phyloP scores from a whole-genome alignment of 2,329 filamentous ascomycete genomes.

The Phyllosticta citrichinensis region DNA sequence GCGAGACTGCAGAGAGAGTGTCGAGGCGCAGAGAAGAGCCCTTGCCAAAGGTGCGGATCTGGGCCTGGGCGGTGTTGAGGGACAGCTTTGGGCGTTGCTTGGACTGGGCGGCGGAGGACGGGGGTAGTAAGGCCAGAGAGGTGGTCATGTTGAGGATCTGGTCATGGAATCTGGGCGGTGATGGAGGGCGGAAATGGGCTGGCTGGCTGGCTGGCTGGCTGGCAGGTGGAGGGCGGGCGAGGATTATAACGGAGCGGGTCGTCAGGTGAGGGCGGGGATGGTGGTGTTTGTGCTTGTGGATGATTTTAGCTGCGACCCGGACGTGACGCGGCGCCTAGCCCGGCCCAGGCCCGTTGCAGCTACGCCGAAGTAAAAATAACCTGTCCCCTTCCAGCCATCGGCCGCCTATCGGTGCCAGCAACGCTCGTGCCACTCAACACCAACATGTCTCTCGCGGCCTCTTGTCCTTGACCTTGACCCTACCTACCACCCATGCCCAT shows the following conservation, averaged over 20 bases:
- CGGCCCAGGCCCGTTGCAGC: not conserved
- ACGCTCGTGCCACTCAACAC: not conserved
- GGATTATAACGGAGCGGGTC: slow-evolving; percentile 3
- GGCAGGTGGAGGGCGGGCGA: not conserved
- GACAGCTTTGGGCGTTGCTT: slow-evolving; percentile 48
- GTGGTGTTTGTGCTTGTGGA: not conserved
- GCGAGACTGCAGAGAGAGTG: slow-evolving; percentile 46
- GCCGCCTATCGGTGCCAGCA: not conserved
- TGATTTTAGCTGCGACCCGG: not conserved
- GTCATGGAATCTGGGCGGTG: slow-evolving; percentile 16
- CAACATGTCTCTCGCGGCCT: not conserved
- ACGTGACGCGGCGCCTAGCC: not conserved
- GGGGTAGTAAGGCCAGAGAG: slow-evolving; percentile 35
- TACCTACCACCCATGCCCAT: too few species aligned
- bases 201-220: too few species aligned
- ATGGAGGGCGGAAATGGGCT: not conserved
- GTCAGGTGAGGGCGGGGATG: slow-evolving; percentile 6
- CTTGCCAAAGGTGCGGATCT: slow-evolving; percentile 42
- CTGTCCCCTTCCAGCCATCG: not conserved
- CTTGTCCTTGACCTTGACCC: not conserved
- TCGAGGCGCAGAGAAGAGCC: slow-evolving; percentile 43
- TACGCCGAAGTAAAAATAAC: not conserved
- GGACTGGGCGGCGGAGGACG: slow-evolving; percentile 11
- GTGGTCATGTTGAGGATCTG: slow-evolving; percentile 30
- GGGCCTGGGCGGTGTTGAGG: slow-evolving; percentile 45